Base-by-base conservation (phyloP, 495 filamentous ascomycete species). In the Penicillium coprophilum region DNA sequence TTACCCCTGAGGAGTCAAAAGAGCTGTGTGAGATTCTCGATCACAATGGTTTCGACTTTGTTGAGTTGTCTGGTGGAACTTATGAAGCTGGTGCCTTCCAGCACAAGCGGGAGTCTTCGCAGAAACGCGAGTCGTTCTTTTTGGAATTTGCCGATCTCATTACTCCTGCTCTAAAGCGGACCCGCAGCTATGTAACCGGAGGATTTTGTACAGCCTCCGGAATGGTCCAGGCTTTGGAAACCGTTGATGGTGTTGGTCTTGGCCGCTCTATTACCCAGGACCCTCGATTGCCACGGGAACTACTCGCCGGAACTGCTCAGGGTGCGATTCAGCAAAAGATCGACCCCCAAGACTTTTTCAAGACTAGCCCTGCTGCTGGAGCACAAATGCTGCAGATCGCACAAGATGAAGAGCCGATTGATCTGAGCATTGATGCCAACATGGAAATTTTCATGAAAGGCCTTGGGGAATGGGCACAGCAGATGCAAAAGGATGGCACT, bases 11-110 rank as follows among this genome's bases (percentile, higher is more conserved):
- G 20, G 86, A 87, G 45, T 80, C 80, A 9, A 72, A 71, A 55
- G 54, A 73, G n/a, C 71, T 88, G 2, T 83, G 83, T 61, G 59
- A 67, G 44, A 66, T 75, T 13, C 76, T 88, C 6, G 86, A 89
- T 61, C 71, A 77, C 50, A 34, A 63, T 10, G 24, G 57, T 4
- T 84, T 87, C 63, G 86, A 89, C 63, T 85, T 83, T 60, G 78
- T 88, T 6, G 85, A 89, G 68, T 72, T 89, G 5, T 79, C 72
- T 15, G 85, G 85, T 36, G 86, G 85, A 19, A 89, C 84, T 1
- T 83, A 87, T 65, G 80, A 89, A 68, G 23, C 68, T 6, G 55
- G 84, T 5, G 82, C 67, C 3, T 82, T 85, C 59, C 54, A 61
- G 28, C 78, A 85, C 66, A 73, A 77, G 60, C 67, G 74, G 15